Evolutionary conservation across 2,329 filamentous ascomycete genomes (phyloP).

Genomic region (Trichothecium sympodiale): DNA sequence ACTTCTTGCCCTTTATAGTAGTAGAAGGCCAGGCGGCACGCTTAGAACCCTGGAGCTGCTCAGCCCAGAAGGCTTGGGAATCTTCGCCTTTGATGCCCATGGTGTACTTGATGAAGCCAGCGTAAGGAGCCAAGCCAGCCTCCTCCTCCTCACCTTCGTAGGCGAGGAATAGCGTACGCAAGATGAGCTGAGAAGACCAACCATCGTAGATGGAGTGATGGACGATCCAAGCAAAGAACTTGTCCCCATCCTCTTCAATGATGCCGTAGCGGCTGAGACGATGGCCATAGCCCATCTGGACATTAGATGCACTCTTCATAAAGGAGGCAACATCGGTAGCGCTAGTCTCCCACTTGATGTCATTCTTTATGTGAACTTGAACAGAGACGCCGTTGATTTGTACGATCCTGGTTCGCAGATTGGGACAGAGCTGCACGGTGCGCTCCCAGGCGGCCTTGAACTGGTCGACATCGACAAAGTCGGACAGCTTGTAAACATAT

Average conservation of each 20-base stretch:
- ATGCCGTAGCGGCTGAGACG: conserved; percentile 1
- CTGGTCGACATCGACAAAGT: conserved; percentile 7
- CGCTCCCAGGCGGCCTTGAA: conserved; percentile 7
- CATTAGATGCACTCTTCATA: neutral
- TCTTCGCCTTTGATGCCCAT: neutral
- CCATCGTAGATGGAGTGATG: conserved; percentile 13
- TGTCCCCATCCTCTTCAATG: neutral
- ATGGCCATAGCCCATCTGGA: neutral
- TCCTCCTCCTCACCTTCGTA: neutral
- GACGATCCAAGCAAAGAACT: conserved; percentile 7
- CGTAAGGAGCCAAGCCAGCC: neutral
- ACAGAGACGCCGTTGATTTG: neutral
- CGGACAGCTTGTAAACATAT: conserved; percentile 10
- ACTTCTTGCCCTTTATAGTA: neutral
- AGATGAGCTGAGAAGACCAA: conserved; percentile 3
- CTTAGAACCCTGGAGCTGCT: conserved; percentile 5
- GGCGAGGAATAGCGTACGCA: conserved; percentile 1
- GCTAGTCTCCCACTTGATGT: neutral
- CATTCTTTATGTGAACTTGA: conserved; percentile 3
- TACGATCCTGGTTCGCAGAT: conserved; percentile 6
- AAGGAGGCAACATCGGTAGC: neutral
- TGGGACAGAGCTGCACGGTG: conserved; percentile 1
- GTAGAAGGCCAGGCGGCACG: conserved; percentile 4
- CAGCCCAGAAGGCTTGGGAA: conserved; percentile 4
- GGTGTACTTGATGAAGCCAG: conserved; percentile 4